Evolutionary conservation across 2,329 filamentous ascomycete species (phyloP), one percentile per base, ranked within the genome.

Genomic region (Hymenoscyphus albidus): DNA sequence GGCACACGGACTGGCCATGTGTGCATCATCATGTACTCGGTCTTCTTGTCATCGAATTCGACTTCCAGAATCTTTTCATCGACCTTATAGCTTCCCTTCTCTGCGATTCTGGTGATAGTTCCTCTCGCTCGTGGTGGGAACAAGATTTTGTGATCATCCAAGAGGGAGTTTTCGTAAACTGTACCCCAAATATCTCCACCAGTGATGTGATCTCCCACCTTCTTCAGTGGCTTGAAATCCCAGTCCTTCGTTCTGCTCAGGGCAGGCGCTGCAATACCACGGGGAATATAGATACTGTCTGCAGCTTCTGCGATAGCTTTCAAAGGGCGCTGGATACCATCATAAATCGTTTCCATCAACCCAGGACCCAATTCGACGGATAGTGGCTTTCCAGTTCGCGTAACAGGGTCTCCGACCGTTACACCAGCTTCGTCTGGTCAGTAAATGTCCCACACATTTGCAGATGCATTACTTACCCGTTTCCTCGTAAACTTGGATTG

Each of bases 401-500:
- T 75, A 71, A 99, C 95, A 60, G 95, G 95, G 77, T 99, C 95
- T 76, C 95, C 95, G 71, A 99, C 93, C 72, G 88, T 96, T 71
- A 99, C 90, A 81, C 95, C 95, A 78, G 94, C 95, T 93, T 60
- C 72, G 65, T 74, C 63, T n/a, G 27, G 70, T 72, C 63, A 74
- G 69, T 64, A 70, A 64, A 65, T 16, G 59, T n/a, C 35, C 38
- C 35, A 51, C 22, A 35, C 27, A 18, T 12, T 51, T 42, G n/a
- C 27, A 51, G 39, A 54, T 54, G 57, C 55, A 31, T 59, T 16
- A 68, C 84, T 68, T 85, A 96, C 93, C 92, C 72, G 95, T 99
- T 82, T 99, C 95, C 80, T 99, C 95, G 83, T 99, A 99, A 71
- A 99, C 95, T 81, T 99, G 95, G 73, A 99, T 96, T 59, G 93